Base-by-base conservation (phyloP, 805 yeast genomes). In the Ascoidea asiatica region DNA sequence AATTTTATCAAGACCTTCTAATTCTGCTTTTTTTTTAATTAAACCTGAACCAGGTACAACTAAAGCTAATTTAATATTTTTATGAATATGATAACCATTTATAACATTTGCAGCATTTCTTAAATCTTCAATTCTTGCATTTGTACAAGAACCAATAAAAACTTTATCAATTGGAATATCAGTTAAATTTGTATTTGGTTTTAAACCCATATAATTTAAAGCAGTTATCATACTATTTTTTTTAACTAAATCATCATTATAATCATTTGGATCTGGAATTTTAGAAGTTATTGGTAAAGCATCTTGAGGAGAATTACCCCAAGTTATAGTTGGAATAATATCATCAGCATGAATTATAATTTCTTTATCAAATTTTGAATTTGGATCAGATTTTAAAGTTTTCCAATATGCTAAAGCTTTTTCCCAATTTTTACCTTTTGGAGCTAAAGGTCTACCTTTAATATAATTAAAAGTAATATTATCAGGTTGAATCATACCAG, bases 291-390 rank as follows among this genome's bases (percentile, higher is more conserved):
- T 89, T 48, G 98, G 97, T 51, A 92, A 70, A 41, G 97, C 97
- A 61, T 92, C 98, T 67, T 92, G 97, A 29, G 98, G 98, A 56
- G 97, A 90, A 54, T 92, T 92, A 70, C 98, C 98, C 98, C 98
- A 92, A 21, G 98, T 92, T 50, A 92, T 87, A 20, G 98, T 92
- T 53, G 98, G 98, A 43, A 84, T 77, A 48, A 92, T 80, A 56
- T 90, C 97, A 21, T 72, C 65, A 44, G 94, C 95, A 52, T 81
- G 70, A 61, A 92, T 84, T 40, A 70, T 67, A 54, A 92, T 80
- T 54, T 86, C 95, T 53, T 75, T 66, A 59, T 92, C 98, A 53
- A 89, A 92, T 48, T 73, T 66, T 22, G 98, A 97, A 56, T 85
- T 96, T 47, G 80, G 84, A 59, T 92, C 98, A 20, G 95, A 72